Conservation (phyloP, 2,329 filamentous ascomycete genomes). For the Penicillium sclerotigenum region DNA sequence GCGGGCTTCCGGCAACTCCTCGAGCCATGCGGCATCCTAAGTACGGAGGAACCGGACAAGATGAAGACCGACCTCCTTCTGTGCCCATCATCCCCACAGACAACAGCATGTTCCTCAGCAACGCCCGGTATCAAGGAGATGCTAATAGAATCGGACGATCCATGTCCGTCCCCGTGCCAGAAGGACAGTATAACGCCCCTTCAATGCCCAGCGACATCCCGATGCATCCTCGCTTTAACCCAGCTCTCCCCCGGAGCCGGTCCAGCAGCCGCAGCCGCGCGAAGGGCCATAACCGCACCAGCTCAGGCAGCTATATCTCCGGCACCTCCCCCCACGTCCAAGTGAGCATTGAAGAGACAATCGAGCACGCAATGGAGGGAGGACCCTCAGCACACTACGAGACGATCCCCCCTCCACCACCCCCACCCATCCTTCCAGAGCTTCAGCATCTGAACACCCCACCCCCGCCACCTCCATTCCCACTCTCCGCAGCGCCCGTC, state of each 20-base stretch:
- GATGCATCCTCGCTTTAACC: constrained; percentile 42
- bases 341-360: constrained; percentile 55
- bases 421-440: constrained; percentile 54
- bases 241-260: constrained; percentile 39
- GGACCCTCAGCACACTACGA: constrained; percentile 17
- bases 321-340: constrained; percentile 41
- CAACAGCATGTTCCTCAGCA: constrained; percentile 37
- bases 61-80: constrained; percentile 51
- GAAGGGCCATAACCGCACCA: constrained; percentile 30
- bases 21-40: constrained; percentile 82
- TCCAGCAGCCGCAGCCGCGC: constrained; percentile 40
- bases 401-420: constrained; percentile 20
- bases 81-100: constrained; percentile 55
- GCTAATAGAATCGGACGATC: constrained; percentile 37
- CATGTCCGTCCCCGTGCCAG: constrained; percentile 40
- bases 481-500: constrained; percentile 25
- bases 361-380: constrained; percentile 38
- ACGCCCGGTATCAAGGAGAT: constrained; percentile 39
- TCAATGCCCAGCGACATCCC: constrained; percentile 34
- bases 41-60: constrained; percentile 49
- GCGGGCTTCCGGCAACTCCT: constrained; percentile 86
- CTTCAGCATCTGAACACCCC: constrained; percentile 59
- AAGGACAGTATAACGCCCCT: constrained; percentile 20
- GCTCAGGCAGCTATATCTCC: constrained; percentile 25
- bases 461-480: constrained; percentile 51